phyloP scores from a whole-genome alignment of 1,284 basidiomycete genomes.

The Wolfiporia cocos region DNA sequence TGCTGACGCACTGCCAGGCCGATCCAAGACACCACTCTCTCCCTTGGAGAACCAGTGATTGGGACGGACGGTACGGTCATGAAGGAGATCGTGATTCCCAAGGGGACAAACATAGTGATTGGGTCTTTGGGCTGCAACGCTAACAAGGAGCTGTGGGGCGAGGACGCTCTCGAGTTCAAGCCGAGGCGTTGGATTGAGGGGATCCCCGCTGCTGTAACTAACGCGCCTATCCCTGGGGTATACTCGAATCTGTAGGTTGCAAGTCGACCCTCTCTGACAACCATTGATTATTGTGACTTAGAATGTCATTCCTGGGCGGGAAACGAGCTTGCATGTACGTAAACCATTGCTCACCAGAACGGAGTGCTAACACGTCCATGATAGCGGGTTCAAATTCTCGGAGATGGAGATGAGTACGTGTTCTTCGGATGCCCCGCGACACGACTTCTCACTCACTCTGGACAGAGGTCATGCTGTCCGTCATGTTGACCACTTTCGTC shows the following conservation, averaged over 20 bases:
- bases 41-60: constrained; percentile 14
- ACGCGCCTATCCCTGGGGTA: constrained; percentile 15
- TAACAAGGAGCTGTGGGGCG: constrained; percentile 21
- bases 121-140: constrained; percentile 17
- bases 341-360: not conserved
- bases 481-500: constrained; percentile 8
- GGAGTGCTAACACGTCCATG: not conserved
- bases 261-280: not conserved
- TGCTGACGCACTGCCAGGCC: no score
- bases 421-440: not conserved
- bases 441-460: not conserved
- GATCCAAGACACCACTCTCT: constrained; percentile 15
- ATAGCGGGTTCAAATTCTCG: constrained; percentile 17
- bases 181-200: constrained; percentile 22
- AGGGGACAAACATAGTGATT: constrained; percentile 28
- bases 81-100: constrained; percentile 31
- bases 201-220: constrained; percentile 5
- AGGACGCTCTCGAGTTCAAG: constrained; percentile 20
- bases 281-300: not conserved
- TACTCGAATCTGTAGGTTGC: constrained; percentile 15
- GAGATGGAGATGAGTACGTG: constrained; percentile 16
- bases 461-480: constrained; percentile 11
- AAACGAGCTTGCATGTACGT: constrained; percentile 8
- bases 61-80: constrained; percentile 25
- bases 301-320: constrained; percentile 7